Conservation (phyloP, 2,329 filamentous ascomycete genomes). For the Fusarium sp. region DNA sequence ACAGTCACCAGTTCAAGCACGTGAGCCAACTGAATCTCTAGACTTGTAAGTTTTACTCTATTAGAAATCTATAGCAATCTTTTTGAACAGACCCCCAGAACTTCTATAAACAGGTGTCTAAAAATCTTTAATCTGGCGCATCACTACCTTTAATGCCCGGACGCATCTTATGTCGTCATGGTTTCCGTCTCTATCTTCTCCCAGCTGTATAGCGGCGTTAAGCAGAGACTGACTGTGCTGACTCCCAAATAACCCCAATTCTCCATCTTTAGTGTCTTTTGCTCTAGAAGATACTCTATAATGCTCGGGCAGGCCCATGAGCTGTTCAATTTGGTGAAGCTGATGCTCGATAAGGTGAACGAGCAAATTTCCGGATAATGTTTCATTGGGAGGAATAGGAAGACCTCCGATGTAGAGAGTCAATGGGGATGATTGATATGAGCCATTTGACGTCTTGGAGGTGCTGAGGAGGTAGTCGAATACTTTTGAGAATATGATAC, state of each 20-base stretch:
- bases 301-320: not conserved
- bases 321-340: constrained; percentile 7
- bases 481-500: constrained; percentile 2
- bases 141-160: not conserved
- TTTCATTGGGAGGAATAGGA: not conserved
- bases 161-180: constrained; percentile 7
- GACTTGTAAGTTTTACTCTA: not conserved
- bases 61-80: not conserved
- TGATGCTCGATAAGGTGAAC: constrained; percentile 6
- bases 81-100: not conserved
- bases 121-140: constrained; percentile 12
- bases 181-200: constrained; percentile 8
- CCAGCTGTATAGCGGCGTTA: not conserved
- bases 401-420: not conserved
- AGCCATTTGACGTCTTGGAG: not conserved
- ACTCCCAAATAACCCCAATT: not conserved
- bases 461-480: not conserved
- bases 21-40: not conserved
- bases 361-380: not conserved
- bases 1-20: not conserved
- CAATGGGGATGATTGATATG: not conserved
- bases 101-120: not conserved
- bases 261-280: constrained; percentile 4
- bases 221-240: not conserved
- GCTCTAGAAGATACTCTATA: constrained; percentile 4